A percentile compares a stretch with the other conserved stretches of the same genome.
phyloP scores from a whole-genome alignment of 1,284 basidiomycete genomes.

The Irpex lacteus region DNA sequence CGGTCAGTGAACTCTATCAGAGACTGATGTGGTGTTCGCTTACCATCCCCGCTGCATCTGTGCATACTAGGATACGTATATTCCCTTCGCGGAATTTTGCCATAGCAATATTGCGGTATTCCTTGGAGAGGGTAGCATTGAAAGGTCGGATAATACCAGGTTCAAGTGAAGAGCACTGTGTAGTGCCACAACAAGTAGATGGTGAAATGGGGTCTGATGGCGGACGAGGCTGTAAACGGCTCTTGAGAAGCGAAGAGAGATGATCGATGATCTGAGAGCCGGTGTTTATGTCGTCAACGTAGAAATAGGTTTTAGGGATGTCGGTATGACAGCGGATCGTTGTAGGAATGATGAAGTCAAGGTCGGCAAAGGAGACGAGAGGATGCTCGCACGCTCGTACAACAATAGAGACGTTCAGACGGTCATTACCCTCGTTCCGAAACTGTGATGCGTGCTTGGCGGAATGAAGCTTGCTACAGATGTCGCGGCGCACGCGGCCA shows the following conservation, averaged over 20 bases:
- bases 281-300: conserved; percentile 19
- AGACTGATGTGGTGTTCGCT: conserved; percentile 16
- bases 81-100: conserved; percentile 10
- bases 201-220: not conserved
- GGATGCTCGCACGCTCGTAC: conserved; percentile 36
- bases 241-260: conserved; percentile 7
- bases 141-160: conserved; percentile 13
- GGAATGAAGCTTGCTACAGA: conserved; percentile 33
- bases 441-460: conserved; percentile 8
- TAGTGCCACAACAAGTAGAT: conserved; percentile 2
- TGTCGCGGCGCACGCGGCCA: conserved; percentile 27
- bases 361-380: conserved; percentile 33
- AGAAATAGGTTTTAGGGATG: conserved; percentile 22
- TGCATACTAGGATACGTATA: conserved; percentile 15
- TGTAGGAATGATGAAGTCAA: conserved; percentile 35
- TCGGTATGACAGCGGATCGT: not conserved
- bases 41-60: not conserved
- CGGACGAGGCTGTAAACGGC: not conserved
- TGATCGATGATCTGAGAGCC: conserved; percentile 21
- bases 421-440: conserved; percentile 34
- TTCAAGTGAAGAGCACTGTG: not conserved
- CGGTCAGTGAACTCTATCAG: not conserved
- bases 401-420: conserved; percentile 35
- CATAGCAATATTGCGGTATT: conserved; percentile 18
- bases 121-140: not conserved